A percentile compares a stretch with the other conserved stretches of the same genome.
Evolutionary conservation across 176 grass and related monocot genomes (phyloP).

Genomic region (Musa beccarii): DNA sequence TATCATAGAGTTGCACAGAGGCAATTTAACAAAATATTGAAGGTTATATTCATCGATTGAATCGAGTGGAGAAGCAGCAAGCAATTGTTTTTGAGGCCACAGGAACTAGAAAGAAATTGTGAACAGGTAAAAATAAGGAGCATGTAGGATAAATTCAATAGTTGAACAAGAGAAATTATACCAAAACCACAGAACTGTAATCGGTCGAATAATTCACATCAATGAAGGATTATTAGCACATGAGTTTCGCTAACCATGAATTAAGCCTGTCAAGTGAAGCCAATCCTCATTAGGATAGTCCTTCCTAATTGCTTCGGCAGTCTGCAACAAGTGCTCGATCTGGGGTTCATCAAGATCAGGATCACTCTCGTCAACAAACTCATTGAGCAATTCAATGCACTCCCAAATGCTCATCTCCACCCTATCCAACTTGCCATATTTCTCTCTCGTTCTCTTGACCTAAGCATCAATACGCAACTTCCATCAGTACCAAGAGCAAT

Average conservation of each 20-base stretch:
- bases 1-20: neutral
- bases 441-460: constrained; percentile 45
- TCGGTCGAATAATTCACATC: no score
- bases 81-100: neutral
- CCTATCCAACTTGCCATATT: constrained; percentile 58
- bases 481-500: neutral
- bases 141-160: no score
- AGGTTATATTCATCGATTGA: neutral
- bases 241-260: constrained; percentile 43
- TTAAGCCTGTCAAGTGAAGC: constrained; percentile 89
- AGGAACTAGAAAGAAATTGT: neutral
- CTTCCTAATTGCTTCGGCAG: constrained; percentile 89
- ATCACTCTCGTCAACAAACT: constrained; percentile 85
- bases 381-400: constrained; percentile 73
- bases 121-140: neutral
- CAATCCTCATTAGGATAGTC: constrained; percentile 90
- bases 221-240: no score
- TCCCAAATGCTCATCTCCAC: constrained; percentile 86
- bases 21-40: neutral
- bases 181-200: no score
- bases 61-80: neutral
- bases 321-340: constrained; percentile 96
- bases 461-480: constrained; percentile 6
- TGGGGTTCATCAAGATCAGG: constrained; percentile 93
- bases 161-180: no score